A percentile compares a stretch with the other conserved stretches of the same genome.
Conservation (phyloP, 768 basidiomycete genomes). For the Filobasidium wieringae region DNA sequence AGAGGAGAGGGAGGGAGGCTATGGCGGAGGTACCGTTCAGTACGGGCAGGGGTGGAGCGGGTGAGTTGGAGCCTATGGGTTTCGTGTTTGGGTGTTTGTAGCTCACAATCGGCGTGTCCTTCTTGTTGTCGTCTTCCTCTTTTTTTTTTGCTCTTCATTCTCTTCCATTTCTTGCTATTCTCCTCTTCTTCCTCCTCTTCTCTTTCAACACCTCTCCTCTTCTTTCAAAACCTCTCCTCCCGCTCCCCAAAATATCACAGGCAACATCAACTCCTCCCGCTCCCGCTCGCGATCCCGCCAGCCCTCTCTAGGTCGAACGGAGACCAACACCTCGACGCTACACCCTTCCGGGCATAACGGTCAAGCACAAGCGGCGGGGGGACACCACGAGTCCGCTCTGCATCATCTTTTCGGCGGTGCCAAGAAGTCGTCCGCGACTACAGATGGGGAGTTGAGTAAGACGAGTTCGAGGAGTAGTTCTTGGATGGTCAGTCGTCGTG, state of each 20-base stretch:
- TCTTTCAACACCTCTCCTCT: too few species aligned
- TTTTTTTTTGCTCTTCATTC: too few species aligned
- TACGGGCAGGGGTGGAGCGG: constrained; percentile 37
- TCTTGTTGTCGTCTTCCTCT: too few species aligned
- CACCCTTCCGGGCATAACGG: not conserved
- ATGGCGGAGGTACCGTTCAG: constrained; percentile 24
- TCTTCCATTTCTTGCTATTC: too few species aligned
- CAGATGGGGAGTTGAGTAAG: not conserved
- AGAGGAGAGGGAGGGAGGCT: constrained; percentile 26
- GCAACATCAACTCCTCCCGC: not conserved
- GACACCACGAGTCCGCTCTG: not conserved
- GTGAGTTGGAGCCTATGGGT: constrained; percentile 13
- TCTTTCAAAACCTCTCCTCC: not conserved
- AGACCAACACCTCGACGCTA: not conserved
- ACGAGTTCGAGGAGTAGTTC: constrained; percentile 12
- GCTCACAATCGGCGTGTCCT: too few species aligned
- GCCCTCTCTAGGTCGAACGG: not conserved
- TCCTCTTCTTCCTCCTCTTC: not conserved
- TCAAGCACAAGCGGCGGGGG: too few species aligned
- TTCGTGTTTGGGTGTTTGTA: too few species aligned
- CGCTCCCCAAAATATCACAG: not conserved
- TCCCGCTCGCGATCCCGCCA: not conserved
- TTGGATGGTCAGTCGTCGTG: not conserved
- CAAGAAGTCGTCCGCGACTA: not conserved
- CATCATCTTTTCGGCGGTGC: not conserved